Base-by-base conservation (phyloP, 2,329 filamentous ascomycete species). In the Parastagonospora nodorum region DNA sequence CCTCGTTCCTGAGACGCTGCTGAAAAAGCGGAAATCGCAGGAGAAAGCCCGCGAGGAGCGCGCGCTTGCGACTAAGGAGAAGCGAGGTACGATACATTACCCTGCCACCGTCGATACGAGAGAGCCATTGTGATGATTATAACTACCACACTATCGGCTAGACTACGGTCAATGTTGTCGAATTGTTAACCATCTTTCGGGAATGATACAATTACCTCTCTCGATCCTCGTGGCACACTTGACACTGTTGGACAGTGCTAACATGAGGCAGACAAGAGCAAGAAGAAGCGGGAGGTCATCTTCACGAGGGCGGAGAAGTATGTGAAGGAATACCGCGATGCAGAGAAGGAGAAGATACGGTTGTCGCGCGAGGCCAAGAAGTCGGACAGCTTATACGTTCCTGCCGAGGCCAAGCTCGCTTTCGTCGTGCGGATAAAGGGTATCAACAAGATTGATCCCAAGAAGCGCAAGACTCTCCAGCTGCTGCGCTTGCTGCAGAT, bases 371-470 rank as follows among this genome's bases (percentile, higher is more conserved):
- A 92, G 65, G 90, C 92, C 80, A 96, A 96, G 86, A 84, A 90
- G 80, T 87, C 90, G 75, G 93, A 93, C 78, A 89, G 86, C 77
- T 94, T 93, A 86, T 94, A 95, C 81, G 89, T 99, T 69, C 88
- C 91, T 63, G 92, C 90, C 63, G 92, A 99, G 86, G 82, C 90
- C 77, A 97, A 96, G 83, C 84, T 99, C 75, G 92, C 93, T 83
- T 99, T 99, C 79, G 87, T 99, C 73, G 83, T 97, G 80, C 93
- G 94, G 79, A 99, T 99, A 86, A 99, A 99, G 91, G 94, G 88
- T 96, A 97, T 99, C 92, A 97, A 97, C 90, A 99, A 99, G 90
- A 97, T 99, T 74, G 88, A 95, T 77, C 94, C 94, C 72, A 97
- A 99, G 90, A 95, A 95, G 81, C 92, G 94, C 86, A 99, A 99